Base-by-base conservation (phyloP, 1,284 basidiomycete genomes). In the Boletus semigastroideus region DNA sequence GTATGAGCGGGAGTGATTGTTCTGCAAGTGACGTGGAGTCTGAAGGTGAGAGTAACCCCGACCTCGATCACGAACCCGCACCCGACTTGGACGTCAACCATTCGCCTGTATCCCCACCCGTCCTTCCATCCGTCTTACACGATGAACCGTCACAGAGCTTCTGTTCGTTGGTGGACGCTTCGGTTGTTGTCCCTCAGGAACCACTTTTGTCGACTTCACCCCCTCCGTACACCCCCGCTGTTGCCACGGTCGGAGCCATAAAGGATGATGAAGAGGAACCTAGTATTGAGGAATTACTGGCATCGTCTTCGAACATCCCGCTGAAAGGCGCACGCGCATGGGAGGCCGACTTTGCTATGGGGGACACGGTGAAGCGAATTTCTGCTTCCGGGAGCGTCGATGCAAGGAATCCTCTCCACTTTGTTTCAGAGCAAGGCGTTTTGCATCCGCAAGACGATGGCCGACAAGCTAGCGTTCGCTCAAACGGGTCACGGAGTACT, bases 291-390 rank as follows among this genome's bases (percentile, higher is more conserved):
- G 67, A 67, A 2, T 16, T 67, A 5, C 48, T 67, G 42, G 54
- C 55, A 10, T 62, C 54, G 5, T 64, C 67, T 43, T 45, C 52
- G 3, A 19, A 28, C 17, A 42, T 39, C 11, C 49, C 66, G 16
- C 33, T 71, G 17, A 54, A 28, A 40, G 65, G 65, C 30, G 67
- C 58, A 20, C 67, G 56, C 4, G 65, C 68, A 41, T 67, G 65
- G 65, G 65, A 67, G 38, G 64, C 58, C 16, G 65, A 67, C 38
- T 54, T 61, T 4, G 54, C 50, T 19, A 36, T 67, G 14, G 64
- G 64, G 9, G 67, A 67, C 6, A 67, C 65, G 14, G 63, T 67
- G 16, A 67, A 71, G 42, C 62, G 61, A 9, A 39, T 68, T 20
- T 54, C 65, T 36, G 30, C 31, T 28, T 36, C 49, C 20, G 1